Percentiles rank a stretch among this genome's conserved stretches.
phyloP scores from a whole-genome alignment of 148 eudicot genomes.

The Dianthus caryophyllus region DNA sequence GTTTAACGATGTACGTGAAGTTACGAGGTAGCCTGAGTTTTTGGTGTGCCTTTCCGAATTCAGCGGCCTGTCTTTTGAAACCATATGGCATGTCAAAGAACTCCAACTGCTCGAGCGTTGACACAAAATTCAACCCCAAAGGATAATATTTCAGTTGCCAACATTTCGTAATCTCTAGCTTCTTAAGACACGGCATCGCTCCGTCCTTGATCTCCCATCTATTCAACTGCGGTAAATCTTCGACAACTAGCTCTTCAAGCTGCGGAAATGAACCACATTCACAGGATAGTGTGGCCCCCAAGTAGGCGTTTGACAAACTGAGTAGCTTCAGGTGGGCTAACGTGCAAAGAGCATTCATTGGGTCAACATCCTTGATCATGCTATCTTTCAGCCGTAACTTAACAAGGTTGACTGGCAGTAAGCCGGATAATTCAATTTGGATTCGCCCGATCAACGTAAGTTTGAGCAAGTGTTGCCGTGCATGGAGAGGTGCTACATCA shows the following conservation, averaged over 20 bases:
- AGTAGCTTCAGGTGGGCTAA: slow-evolving; percentile 17
- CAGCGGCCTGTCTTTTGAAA: not conserved
- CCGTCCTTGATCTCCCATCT: slow-evolving; percentile 5
- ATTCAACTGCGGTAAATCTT: not conserved
- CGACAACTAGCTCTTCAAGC: slow-evolving; percentile 15
- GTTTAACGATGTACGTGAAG: slow-evolving; percentile 11
- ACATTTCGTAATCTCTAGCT: slow-evolving; percentile 10
- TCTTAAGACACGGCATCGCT: slow-evolving; percentile 17
- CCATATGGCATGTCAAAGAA: slow-evolving; percentile 9
- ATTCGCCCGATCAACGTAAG: slow-evolving; percentile 3
- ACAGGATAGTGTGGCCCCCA: not conserved
- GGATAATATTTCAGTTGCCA: not conserved
- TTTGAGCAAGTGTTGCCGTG: slow-evolving; percentile 16
- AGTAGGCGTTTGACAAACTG: slow-evolving; percentile 14
- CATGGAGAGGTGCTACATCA: slow-evolving; percentile 5
- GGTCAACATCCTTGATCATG: not conserved
- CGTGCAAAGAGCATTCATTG: slow-evolving; percentile 7
- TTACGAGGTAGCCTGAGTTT: slow-evolving; percentile 10
- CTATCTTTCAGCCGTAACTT: slow-evolving; percentile 10
- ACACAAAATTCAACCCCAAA: not conserved
- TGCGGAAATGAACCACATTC: not conserved
- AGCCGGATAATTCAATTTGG: not conserved
- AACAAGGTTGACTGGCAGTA: slow-evolving; percentile 13
- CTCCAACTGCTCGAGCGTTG: slow-evolving; percentile 17
- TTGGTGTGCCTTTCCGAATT: not conserved